Percentiles rank a stretch among this genome's conserved stretches.
phyloP scores from a whole-genome alignment of 1,284 basidiomycete species.

The Marasmius fiardii region DNA sequence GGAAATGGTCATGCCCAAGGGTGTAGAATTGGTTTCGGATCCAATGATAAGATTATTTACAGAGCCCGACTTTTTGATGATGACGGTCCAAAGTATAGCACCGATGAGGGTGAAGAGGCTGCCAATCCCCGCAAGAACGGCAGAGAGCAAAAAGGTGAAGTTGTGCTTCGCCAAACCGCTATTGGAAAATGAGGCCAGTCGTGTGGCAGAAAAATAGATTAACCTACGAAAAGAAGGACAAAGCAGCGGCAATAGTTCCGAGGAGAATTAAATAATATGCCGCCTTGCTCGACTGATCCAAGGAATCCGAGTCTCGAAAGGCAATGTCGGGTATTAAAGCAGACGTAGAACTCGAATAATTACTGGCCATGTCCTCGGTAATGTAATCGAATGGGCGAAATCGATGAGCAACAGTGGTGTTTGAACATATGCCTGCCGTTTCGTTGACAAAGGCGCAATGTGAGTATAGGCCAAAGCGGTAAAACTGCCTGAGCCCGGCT shows the following conservation, averaged over 20 bases:
- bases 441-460: slow-evolving; percentile 68
- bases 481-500: slow-evolving; percentile 64
- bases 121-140: slow-evolving; percentile 57
- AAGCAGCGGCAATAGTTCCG: slow-evolving; percentile 61
- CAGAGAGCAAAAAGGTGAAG: slow-evolving; percentile 65
- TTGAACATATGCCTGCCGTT: slow-evolving; percentile 62
- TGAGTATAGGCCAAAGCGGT: slow-evolving; percentile 75
- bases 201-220: slow-evolving; percentile 2
- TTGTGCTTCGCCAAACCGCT: slow-evolving; percentile 69
- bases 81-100: slow-evolving; percentile 71
- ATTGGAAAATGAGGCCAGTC: slow-evolving; percentile 14
- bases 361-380: slow-evolving; percentile 60
- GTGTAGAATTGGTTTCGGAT: slow-evolving; percentile 30
- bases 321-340: slow-evolving; percentile 50
- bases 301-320: slow-evolving; percentile 59
- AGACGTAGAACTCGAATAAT: slow-evolving; percentile 56
- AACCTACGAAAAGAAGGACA: slow-evolving; percentile 61
- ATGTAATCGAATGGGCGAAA: slow-evolving; percentile 63
- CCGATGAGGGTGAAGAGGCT: slow-evolving; percentile 64
- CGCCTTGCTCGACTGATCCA: slow-evolving; percentile 60
- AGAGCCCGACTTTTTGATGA: slow-evolving; percentile 59
- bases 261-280: slow-evolving; percentile 76
- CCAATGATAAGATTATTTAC: slow-evolving; percentile 54
- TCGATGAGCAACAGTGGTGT: slow-evolving; percentile 50
- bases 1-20: slow-evolving; percentile 59